Evolutionary conservation across 805 yeast species (phyloP), one percentile per base, ranked within the genome.

Genomic region (Hanseniaspora nectarophila): DNA sequence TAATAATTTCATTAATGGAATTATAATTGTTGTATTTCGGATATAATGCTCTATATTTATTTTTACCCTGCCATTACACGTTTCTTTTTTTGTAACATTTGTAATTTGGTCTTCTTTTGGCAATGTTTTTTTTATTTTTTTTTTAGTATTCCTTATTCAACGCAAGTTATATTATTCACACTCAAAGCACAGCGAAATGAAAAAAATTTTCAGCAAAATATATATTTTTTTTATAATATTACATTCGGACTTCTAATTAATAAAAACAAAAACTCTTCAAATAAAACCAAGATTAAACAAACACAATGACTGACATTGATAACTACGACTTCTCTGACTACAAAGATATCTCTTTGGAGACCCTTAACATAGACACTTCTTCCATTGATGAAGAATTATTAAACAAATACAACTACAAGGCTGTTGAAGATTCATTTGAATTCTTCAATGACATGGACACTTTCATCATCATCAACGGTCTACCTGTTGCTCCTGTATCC

Each of bases 401-500:
- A 23, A 80, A 83, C 46, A 46, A 52, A 29, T 52, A 52, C 47
- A 32, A 45, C 28, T 40, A 40, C 49, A 37, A 23, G 20, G 45
- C 23, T 29, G 75, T 77, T 53, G 40, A 37, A 21, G 40, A 37
- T 21, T 37, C 40, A 37, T 37, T 42, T 16, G 78, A 75, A 51
- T 78, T 77, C 49, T 47, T 51, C 18, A 70, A 74, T 54, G 77
- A 80, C 47, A 73, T 85, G 54, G 95, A 85, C 62, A 77, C 77
- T 61, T 88, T 78, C 63, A 79, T 90, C 54, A 85, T 90, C 29
- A 83, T 87, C 48, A 97, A 88, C 65, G 98, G 98, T 45, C 89
- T 95, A 10, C 99, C 99, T 59, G 73, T 87, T 56, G 95, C 95
- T 24, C 95, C 97, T 54, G 95, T 82, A 64, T 67, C 86, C 50